Evolutionary conservation across 2,329 filamentous ascomycete genomes (phyloP), one percentile per base, ranked within the genome.

Genomic region (Exophiala alcalophila): DNA sequence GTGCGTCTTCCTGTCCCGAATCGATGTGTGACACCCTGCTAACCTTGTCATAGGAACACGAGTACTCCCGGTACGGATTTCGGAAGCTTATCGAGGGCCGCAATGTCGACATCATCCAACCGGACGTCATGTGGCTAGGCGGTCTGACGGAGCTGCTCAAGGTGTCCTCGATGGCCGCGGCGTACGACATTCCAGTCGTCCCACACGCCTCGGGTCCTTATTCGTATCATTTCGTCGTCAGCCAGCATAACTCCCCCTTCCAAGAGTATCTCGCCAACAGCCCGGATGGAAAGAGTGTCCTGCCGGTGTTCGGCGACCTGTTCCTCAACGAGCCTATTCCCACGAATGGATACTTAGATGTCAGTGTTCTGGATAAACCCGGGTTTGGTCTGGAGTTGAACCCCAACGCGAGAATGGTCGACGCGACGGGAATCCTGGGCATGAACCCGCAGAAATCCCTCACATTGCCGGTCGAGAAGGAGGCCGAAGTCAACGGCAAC

Each of bases 41-140:
- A n/a, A 47, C 23, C 14, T 8, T 14, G 9, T 18, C 11, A 7
- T 24, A 53, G 49, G 90, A 96, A 71, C 90, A 96, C 69, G 90
- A 96, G 66, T 96, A 90, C 72, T 94, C 88, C 5, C 78, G 88
- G 58, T 96, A 90, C 61, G 90, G 90, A 20, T 96, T 96, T 79
- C 85, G 91, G 56, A 94, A 95, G 72, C 78, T 96, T 29, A 83
- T 96, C 51, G 88, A 95, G 67, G 84, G 84, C 42, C 86, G 89
- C 54, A 94, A 94, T 66, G 72, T 96, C 47, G 90, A 96, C 64
- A 94, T 96, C 57, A 81, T 96, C 59, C 90, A 95, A 69, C 90
- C 90, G 10, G 90, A 96, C 61, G 89, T 96, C 52, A 96, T 96
- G 90, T 96, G 90, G 90, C 81, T 95, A 10, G 90, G 90, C 50